Conservation (phyloP, 148 eudicot genomes). For the Rhododendron simsii region DNA sequence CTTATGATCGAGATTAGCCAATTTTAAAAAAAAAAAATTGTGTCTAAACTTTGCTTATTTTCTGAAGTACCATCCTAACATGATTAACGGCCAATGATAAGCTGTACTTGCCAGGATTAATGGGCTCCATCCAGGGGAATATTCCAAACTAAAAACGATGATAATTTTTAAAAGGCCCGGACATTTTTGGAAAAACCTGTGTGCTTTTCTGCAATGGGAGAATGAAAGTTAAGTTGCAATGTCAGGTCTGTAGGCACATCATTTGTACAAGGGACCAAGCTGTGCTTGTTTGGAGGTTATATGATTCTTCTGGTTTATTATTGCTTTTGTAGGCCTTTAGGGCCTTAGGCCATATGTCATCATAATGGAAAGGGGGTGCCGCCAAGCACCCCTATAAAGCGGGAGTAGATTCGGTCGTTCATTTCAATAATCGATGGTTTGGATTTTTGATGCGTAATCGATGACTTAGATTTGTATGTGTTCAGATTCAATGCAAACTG, state of each 20-base stretch:
- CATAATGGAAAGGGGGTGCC: no score
- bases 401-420: no score
- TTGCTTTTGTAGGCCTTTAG: not conserved
- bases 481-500: no score
- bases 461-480: no score
- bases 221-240: not conserved
- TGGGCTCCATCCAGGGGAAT: slow-evolving; percentile 11
- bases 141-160: not conserved
- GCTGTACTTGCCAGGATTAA: not conserved
- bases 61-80: not conserved
- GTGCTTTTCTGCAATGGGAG: not conserved
- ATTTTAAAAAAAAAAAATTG: not conserved
- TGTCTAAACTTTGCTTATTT: not conserved
- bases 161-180: not conserved
- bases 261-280: slow-evolving; percentile 4
- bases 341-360: not conserved
- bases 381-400: no score
- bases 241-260: slow-evolving; percentile 4
- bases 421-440: no score
- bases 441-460: no score
- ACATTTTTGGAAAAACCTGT: not conserved
- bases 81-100: not conserved
- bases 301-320: not conserved
- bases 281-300: not conserved
- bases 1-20: not conserved